Base-by-base conservation (phyloP, 2,329 filamentous ascomycete species). In the Graphilbum sp. region DNA sequence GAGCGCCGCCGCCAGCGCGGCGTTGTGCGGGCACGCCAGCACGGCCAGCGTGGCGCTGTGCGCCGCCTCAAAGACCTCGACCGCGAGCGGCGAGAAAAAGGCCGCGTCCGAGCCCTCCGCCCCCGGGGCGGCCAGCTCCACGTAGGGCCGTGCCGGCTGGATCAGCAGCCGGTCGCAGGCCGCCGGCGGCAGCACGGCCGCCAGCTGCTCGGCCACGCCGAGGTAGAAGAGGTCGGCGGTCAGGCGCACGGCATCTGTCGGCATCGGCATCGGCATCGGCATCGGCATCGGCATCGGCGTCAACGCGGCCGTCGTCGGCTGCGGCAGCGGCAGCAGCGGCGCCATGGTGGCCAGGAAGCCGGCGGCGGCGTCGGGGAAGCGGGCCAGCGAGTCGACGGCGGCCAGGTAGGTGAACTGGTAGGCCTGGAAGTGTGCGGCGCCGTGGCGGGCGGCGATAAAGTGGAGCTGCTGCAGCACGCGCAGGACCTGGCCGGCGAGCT, bases 321-420 rank as follows among this genome's bases (percentile, higher is more conserved):
- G n/a, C n/a, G n/a, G n/a, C n/a, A n/a, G n/a, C n/a, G n/a, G n/a
- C n/a, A n/a, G n/a, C n/a, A n/a, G n/a, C n/a, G n/a, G n/a, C n/a
- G n/a, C 11, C 36, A 79, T 78, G 17, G 70, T 67, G 43, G 65
- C 62, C 19, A 93, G 59, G 48, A 92, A 83, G 17, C 68, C 63
- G 43, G 78, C 69, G 4, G 74, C 68, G 21, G 80, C 68, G 11
- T 64, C 60, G 0, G 79, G 69, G 47, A 83, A 79, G n/a, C 75
- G 72, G 9, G 79, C 67, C 5, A 94, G 67, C 30, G 86, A 75
- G 54, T 95, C 87, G 45, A 94, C 74, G 4, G 85, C 77, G 1
- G 82, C 75, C 18, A 92, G 67, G 49, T 86, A 85, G 20, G 84
- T 78, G 52, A 94, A 94, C 2, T 71, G 75, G 55, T 93, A 88